Conservation (phyloP, 768 basidiomycete species). For the Boletus sp. region DNA sequence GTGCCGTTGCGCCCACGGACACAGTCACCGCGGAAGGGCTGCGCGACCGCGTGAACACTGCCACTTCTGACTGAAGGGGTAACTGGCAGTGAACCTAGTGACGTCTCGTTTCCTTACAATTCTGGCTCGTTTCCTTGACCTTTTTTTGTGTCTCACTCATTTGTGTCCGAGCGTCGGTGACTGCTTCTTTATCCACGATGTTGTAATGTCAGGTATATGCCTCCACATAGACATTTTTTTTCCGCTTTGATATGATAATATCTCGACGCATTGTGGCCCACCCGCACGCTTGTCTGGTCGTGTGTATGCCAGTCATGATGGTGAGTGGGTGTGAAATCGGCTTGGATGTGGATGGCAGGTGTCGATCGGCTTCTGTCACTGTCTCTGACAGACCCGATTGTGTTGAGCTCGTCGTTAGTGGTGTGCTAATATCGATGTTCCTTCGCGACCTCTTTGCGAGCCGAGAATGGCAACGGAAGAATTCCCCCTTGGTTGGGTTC, state of each 20-base stretch:
- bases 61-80: slow-evolving; percentile 31
- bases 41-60: slow-evolving; percentile 43
- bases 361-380: background rate
- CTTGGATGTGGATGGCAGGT: background rate
- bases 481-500: too few relatives aligned
- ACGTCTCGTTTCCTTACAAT: background rate
- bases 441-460: background rate
- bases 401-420: background rate
- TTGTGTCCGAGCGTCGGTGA: slow-evolving; percentile 10
- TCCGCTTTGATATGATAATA: slow-evolving; percentile 1
- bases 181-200: slow-evolving; percentile 12
- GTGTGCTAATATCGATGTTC: background rate
- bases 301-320: background rate
- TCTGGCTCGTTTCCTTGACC: background rate
- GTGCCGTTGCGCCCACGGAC: slow-evolving; percentile 44
- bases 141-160: background rate
- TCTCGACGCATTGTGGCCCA: background rate
- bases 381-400: background rate
- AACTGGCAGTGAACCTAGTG: background rate
- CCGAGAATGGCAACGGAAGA: background rate
- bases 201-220: slow-evolving; percentile 26
- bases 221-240: slow-evolving; percentile 19
- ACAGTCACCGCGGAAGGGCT: slow-evolving; percentile 50
- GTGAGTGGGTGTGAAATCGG: background rate
- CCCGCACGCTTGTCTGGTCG: background rate